Conservation (phyloP, 192 early-diverging fungal genomes). For the Dissophora ornata region DNA sequence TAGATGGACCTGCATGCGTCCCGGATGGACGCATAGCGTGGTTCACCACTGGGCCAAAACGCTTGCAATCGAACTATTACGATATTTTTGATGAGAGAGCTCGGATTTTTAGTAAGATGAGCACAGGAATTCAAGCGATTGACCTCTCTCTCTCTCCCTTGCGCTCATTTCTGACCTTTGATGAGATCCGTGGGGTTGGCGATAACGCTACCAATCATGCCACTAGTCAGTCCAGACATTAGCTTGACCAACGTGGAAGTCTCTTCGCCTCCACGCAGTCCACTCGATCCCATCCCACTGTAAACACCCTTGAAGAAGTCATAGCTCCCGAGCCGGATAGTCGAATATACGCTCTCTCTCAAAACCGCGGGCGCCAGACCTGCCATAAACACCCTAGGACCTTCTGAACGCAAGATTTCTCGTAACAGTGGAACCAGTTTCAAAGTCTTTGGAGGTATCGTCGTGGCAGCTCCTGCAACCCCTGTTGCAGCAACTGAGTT, state of each 20-base stretch:
- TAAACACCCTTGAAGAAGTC: slow-evolving; percentile 51
- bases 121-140: too few relatives aligned
- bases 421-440: slow-evolving; percentile 30
- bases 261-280: slow-evolving; percentile 29
- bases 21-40: slow-evolving; percentile 40
- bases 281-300: slow-evolving; percentile 24
- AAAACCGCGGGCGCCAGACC: slow-evolving; percentile 47
- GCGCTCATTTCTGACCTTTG: slow-evolving; percentile 55
- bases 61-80: slow-evolving; percentile 55
- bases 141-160: too few relatives aligned
- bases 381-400: slow-evolving; percentile 39
- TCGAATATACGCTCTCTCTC: slow-evolving; percentile 53
- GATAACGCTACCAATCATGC: slow-evolving; percentile 50
- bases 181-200: slow-evolving; percentile 58
- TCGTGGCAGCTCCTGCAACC: neutral
- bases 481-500: neutral
- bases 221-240: slow-evolving; percentile 48
- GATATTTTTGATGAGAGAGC: too few relatives aligned
- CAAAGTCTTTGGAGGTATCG: slow-evolving; percentile 11
- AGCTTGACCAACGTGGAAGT: slow-evolving; percentile 37
- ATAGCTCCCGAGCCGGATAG: slow-evolving; percentile 54
- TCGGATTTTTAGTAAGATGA: too few relatives aligned
- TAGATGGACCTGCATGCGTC: slow-evolving; percentile 48
- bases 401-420: slow-evolving; percentile 40
- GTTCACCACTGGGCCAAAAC: slow-evolving; percentile 43